Evolutionary conservation across 2,329 filamentous ascomycete genomes (phyloP).

Genomic region (Aspergillus piperis): DNA sequence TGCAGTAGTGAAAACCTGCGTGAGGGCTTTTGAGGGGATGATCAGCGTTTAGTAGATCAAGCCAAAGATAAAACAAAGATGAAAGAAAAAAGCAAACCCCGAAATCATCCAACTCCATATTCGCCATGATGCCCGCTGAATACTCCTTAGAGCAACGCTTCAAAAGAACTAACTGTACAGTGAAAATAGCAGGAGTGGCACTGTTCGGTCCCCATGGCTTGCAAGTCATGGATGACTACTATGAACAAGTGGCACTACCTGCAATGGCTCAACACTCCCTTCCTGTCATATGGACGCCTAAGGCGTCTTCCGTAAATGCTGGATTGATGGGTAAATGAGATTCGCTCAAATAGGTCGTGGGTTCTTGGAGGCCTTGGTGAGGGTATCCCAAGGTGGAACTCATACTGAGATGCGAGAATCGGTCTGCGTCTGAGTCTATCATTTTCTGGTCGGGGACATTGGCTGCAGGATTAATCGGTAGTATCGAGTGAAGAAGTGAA

Average conservation of each 20-base stretch:
- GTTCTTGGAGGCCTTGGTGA: constrained; percentile 11
- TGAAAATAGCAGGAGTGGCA: constrained; percentile 29
- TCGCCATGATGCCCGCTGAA: constrained; percentile 22
- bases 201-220: constrained; percentile 1
- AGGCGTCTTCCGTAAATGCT: constrained; percentile 22
- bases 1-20: constrained; percentile 3
- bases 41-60: neutral
- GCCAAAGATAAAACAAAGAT: constrained; percentile 15
- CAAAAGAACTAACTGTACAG: constrained; percentile 25
- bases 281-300: constrained; percentile 17
- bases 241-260: neutral
- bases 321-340: constrained; percentile 35
- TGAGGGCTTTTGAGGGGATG: neutral
- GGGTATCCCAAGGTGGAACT: constrained; percentile 15
- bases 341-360: constrained; percentile 22
- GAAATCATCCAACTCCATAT: constrained; percentile 26
- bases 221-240: constrained; percentile 1
- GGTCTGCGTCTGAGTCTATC: constrained; percentile 6
- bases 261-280: neutral
- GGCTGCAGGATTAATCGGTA: constrained; percentile 37
- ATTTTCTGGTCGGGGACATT: constrained; percentile 11
- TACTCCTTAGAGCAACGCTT: constrained; percentile 13
- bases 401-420: constrained; percentile 14
- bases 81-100: constrained; percentile 15
- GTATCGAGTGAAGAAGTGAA: constrained; percentile 32